Percentiles rank a stretch among this genome's conserved stretches.
Evolutionary conservation across 306 rosid genomes (phyloP).

Genomic region (Citrullus mucosospermus): DNA sequence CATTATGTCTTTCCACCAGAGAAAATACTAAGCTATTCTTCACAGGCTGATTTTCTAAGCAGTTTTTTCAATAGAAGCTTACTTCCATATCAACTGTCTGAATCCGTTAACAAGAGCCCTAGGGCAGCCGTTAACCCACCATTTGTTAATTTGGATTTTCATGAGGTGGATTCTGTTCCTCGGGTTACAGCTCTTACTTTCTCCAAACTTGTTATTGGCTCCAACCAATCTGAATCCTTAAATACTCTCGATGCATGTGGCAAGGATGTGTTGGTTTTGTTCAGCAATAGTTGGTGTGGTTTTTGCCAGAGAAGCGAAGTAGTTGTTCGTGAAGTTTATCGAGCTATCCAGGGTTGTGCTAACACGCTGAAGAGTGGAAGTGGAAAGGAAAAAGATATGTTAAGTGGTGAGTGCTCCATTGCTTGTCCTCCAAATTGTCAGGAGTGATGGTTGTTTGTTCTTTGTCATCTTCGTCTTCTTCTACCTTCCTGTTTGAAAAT

Average conservation of each 20-base stretch:
- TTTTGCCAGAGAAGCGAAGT: conserved; percentile 86
- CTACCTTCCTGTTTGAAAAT: neutral
- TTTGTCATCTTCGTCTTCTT: neutral
- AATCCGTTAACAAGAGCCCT: conserved; percentile 29
- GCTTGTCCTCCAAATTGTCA: neutral
- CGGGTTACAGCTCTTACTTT: conserved; percentile 50
- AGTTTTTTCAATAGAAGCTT: conserved; percentile 58
- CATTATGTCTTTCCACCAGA: conserved; percentile 58
- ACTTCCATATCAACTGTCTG: conserved; percentile 55
- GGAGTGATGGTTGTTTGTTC: neutral
- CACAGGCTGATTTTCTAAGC: conserved; percentile 41
- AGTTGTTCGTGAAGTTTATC: conserved; percentile 69
- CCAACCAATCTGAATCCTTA: conserved; percentile 42
- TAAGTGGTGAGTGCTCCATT: conserved; percentile 32
- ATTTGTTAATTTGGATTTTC: conserved; percentile 85
- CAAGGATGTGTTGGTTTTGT: conserved; percentile 79
- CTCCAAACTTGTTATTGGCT: conserved; percentile 54
- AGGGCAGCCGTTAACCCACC: conserved; percentile 60
- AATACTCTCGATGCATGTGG: conserved; percentile 32
- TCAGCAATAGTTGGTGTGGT: conserved; percentile 93
- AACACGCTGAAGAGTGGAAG: conserved; percentile 33
- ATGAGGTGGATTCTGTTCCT: conserved; percentile 77
- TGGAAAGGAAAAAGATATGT: conserved; percentile 20
- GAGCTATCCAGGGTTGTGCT: conserved; percentile 44
- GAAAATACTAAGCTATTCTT: conserved; percentile 34